phyloP scores from a whole-genome alignment of 352 stramenopile genomes.

The Phytopythium helicoides region DNA sequence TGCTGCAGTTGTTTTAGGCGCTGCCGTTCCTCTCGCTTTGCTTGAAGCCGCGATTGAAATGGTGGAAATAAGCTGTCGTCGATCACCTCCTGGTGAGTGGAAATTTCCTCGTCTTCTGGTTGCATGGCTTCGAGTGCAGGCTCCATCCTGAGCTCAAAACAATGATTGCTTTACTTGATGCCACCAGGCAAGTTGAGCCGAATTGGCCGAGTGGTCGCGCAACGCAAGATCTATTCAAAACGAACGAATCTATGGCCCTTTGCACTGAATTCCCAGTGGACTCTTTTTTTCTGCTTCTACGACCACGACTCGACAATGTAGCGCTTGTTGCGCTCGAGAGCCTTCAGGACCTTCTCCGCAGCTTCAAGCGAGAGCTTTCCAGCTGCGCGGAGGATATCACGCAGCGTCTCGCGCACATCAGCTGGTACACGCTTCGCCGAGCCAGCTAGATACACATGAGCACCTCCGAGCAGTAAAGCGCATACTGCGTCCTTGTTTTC shows the following conservation, averaged over 20 bases:
- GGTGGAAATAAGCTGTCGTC: not conserved
- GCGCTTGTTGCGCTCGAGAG: slow-evolving; percentile 64
- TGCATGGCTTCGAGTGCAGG: too few relatives aligned
- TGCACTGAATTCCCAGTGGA: too few relatives aligned
- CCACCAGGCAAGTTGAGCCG: too few relatives aligned
- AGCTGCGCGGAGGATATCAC: slow-evolving; percentile 79
- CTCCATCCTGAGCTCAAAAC: too few relatives aligned
- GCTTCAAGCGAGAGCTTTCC: slow-evolving; percentile 64
- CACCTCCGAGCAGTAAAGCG: slow-evolving; percentile 59
- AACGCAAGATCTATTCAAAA: too few relatives aligned
- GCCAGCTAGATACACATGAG: slow-evolving; percentile 83
- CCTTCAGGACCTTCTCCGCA: slow-evolving; percentile 75
- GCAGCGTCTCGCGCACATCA: slow-evolving; percentile 88
- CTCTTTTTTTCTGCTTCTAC: slow-evolving; percentile 16
- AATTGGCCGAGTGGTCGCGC: too few relatives aligned
- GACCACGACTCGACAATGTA: slow-evolving; percentile 89
- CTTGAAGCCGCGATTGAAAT: slow-evolving; percentile 54
- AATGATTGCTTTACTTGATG: too few relatives aligned
- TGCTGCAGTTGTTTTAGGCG: slow-evolving; percentile 12
- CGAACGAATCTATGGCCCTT: too few relatives aligned
- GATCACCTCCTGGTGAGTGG: not conserved
- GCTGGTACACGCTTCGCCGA: slow-evolving; percentile 91
- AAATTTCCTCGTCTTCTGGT: too few relatives aligned
- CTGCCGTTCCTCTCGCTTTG: slow-evolving; percentile 58
- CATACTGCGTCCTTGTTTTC: slow-evolving; percentile 80